Base-by-base conservation (phyloP, 257 asterid species). In the Salvia hispanica region DNA sequence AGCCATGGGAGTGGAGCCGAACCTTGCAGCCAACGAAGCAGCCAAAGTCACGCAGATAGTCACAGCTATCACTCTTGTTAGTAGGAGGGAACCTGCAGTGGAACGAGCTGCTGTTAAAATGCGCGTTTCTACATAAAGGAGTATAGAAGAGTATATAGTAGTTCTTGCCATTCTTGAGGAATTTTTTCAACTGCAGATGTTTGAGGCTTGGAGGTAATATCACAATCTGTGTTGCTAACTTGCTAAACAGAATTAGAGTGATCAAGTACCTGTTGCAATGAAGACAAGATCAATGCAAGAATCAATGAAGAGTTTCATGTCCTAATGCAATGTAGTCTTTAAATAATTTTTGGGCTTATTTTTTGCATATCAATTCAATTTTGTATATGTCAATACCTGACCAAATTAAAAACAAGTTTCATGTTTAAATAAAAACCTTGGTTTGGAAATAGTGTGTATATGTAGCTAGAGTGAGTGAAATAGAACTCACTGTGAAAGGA, bases 31-130 rank as follows among this genome's bases (percentile, higher is more conserved):
- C 84, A 76, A 63, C 42, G 99, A 94, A 9, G 99, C 92, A 12
- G 92, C 85, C 73, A 94, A 63, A 0, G 99, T 94, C 37, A 94
- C 99, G 57, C 99, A 91, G 6, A 91, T 82, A 16, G 99, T 94
- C 46, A 74, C 96, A 8, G 99, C 99, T 48, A 94, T 58, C 15
- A 91, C 97, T 80, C 97, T 84, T 59, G 96, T 84, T 28, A 91
- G 73, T 62, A 94, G 74, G 21, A 84, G 79, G 44, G 61, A 76
- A 37, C 98, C 97, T 92, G 78, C 55, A 61, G 4, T 7, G 25
- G n/a, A 39, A 13, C 15, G n/a, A 46, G 13, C 21, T 0, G 7
- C 9, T 58, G 46, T 58, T 6, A 48, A 48, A 14, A 48, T 3
- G 10, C 55, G 28, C 28, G 55, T 14, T 25, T 15, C 11, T 15